Evolutionary conservation across 345 rosid genomes (phyloP), one percentile per base, ranked within the genome.

Genomic region (Mercurialis annua): DNA sequence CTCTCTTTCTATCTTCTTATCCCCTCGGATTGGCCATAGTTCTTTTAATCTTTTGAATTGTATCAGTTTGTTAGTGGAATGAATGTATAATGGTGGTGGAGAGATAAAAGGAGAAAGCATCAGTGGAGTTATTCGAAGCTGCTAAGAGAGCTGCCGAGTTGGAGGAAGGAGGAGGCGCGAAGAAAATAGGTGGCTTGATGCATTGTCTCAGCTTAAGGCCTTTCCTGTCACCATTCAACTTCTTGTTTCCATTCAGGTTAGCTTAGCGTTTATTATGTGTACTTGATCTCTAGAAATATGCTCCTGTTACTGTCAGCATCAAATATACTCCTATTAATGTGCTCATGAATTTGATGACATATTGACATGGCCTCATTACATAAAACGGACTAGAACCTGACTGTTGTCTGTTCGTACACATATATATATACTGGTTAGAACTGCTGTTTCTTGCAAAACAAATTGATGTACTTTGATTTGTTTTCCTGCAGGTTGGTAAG

Each of bases 191-290:
- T 73, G 76, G 43, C 30, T 66, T 27, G 69, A 71, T 42, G 69
- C 65, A 5, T 58, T 71, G 43, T 24, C 51, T 48, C 63, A 29
- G 27, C 77, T 73, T n/a, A 66, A 67, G 63, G 40, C 40, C 31
- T 55, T 73, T 30, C 68, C 74, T 10, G 62, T 71, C 23, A 63
- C 68, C 68, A 8, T 30, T 46, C 68, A 63, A 30, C 12, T 57
- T 24, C 68, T 67, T 16, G 72, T 73, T 58, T 66, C 71, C 43
- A 67, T 56, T 47, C 71, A 67, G 72, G 71, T 66, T n/a, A n/a
- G n/a, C n/a, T n/a, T n/a, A n/a, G n/a, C n/a, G n/a, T n/a, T n/a
- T n/a, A n/a, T n/a, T n/a, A n/a, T n/a, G n/a, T n/a, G n/a, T n/a
- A n/a, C n/a, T n/a, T n/a, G n/a, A n/a, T n/a, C n/a, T n/a, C n/a